Conservation (phyloP, 2,329 filamentous ascomycete genomes). For the Colletotrichum nymphaeae region DNA sequence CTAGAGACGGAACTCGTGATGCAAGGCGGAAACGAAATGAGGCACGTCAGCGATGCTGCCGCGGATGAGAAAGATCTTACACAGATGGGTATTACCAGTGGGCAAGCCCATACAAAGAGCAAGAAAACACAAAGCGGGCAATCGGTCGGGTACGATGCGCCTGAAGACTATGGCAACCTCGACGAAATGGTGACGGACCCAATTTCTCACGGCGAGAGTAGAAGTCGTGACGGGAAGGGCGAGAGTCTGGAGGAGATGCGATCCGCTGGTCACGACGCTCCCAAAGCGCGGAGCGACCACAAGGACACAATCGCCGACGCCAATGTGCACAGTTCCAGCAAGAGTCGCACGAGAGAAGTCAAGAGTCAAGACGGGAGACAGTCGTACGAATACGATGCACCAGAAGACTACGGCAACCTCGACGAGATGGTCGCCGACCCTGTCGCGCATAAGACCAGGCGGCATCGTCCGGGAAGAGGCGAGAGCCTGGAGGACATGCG, state of each 20-base stretch:
- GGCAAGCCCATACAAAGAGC: neutral
- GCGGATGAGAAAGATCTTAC: neutral
- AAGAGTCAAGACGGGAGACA: neutral
- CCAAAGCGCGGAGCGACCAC: too few relatives aligned
- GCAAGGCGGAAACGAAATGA: constrained; percentile 10
- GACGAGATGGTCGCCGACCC: constrained; percentile 53
- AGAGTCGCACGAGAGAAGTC: neutral
- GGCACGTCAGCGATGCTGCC: neutral
- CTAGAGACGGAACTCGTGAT: neutral
- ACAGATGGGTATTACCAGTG: neutral
- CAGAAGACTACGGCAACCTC: constrained; percentile 52
- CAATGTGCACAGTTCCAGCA: too few relatives aligned
- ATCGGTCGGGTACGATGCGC: constrained; percentile 41
- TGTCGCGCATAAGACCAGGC: constrained; percentile 11
- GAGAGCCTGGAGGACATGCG: constrained; percentile 27
- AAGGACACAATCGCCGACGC: too few relatives aligned
- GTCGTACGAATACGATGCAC: constrained; percentile 40
- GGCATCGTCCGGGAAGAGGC: neutral
- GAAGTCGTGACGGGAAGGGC: too few relatives aligned
- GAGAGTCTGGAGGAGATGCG: too few relatives aligned
- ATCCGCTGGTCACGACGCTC: too few relatives aligned
- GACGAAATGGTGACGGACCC: constrained; percentile 53
- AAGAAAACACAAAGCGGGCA: neutral
- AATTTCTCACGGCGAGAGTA: constrained; percentile 12
- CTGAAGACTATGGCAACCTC: constrained; percentile 52